Evolutionary conservation across 305 asterid genomes (phyloP).

Genomic region (Fraxinus xanthoxyloides): DNA sequence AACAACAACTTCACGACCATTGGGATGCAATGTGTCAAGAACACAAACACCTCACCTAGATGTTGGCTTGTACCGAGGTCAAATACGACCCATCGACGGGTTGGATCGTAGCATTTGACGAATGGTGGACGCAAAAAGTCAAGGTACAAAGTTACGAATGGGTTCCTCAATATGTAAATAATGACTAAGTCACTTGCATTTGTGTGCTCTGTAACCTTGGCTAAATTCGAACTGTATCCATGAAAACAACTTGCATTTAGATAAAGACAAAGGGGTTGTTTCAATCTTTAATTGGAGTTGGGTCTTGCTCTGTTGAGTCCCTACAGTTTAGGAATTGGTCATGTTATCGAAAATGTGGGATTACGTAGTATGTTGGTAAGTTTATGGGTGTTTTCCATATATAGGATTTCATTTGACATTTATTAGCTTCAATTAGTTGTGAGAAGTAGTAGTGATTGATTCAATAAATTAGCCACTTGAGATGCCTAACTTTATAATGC

Average conservation of each 20-base stretch:
- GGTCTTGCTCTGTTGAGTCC: background rate
- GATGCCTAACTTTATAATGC: background rate
- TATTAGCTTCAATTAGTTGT: background rate
- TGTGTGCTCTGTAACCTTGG: background rate
- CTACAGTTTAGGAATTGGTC: background rate
- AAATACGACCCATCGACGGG: background rate
- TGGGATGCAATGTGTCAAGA: background rate
- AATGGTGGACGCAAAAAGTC: background rate
- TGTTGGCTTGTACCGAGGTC: background rate
- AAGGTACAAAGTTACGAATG: background rate
- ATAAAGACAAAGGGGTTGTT: background rate
- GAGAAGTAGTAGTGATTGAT: background rate
- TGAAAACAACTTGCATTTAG: background rate
- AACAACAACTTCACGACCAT: background rate
- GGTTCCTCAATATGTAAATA: background rate
- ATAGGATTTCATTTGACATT: background rate
- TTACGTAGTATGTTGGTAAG: background rate
- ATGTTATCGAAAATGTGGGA: background rate
- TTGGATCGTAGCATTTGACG: background rate
- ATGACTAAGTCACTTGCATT: background rate
- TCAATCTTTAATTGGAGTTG: background rate
- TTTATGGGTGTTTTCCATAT: background rate
- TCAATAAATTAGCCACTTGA: background rate
- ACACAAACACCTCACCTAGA: background rate
- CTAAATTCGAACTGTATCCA: background rate